Conservation (phyloP, 2,329 filamentous ascomycete species). For the Neonectria neomacrospora region DNA sequence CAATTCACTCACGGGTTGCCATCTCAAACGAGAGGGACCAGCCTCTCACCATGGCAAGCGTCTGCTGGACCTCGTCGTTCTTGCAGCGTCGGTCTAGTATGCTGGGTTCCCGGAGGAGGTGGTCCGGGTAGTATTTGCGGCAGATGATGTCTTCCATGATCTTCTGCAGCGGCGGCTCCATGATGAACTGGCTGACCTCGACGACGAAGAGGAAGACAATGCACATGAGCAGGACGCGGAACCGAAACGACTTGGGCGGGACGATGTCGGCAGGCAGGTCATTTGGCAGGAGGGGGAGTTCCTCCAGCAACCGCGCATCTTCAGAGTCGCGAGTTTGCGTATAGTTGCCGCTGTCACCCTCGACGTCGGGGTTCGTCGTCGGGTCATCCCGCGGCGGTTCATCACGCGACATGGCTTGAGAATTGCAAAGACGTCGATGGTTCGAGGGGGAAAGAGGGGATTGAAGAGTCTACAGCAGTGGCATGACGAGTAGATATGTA, state of each 20-base stretch:
- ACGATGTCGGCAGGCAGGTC: constrained; percentile 32
- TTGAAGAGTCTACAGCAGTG: not conserved
- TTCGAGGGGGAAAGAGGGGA: not conserved
- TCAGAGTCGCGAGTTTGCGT: not conserved
- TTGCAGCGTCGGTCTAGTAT: constrained; percentile 61
- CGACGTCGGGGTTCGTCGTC: constrained; percentile 22
- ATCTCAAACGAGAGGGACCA: constrained; percentile 58
- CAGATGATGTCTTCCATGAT: constrained; percentile 67
- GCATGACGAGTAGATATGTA: not conserved
- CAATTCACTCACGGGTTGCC: constrained; percentile 54
- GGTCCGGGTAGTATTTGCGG: constrained; percentile 57
- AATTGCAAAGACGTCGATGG: not conserved
- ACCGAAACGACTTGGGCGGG: constrained; percentile 43
- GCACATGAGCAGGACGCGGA: constrained; percentile 48
- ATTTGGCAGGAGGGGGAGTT: constrained; percentile 37
- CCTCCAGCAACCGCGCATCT: constrained; percentile 27
- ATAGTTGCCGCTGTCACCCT: constrained; percentile 21
- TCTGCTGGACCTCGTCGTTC: constrained; percentile 58
- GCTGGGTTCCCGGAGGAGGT: constrained; percentile 44
- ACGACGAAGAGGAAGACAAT: constrained; percentile 56
- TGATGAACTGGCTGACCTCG: constrained; percentile 53
- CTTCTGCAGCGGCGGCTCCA: constrained; percentile 57
- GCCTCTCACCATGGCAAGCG: constrained; percentile 63
- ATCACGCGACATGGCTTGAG: constrained; percentile 11
- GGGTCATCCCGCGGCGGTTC: not conserved